These are phyloP conservation scores for Bipolaris victoriae DNA, from an alignment of 2,329 filamentous ascomycete genomes.

Conservation along the genomic window DNA sequence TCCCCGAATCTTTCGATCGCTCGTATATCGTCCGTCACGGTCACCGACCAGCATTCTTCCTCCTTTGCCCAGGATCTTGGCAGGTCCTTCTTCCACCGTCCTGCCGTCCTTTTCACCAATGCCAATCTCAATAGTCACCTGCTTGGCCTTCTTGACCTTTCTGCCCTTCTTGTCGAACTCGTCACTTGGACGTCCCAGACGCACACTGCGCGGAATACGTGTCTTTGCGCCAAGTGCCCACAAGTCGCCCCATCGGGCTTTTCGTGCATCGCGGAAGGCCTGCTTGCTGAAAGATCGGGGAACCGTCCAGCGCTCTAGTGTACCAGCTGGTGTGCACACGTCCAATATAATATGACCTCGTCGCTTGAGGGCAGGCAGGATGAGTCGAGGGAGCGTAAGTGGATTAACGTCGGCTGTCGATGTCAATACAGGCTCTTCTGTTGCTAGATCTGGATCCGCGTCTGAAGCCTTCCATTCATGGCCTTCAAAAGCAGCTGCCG, in stretches of 20 bases:
- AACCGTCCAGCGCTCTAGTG: constrained; percentile 92
- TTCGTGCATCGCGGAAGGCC: constrained; percentile 91
- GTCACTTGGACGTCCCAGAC: constrained; percentile 60
- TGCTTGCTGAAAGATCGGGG: constrained; percentile 79
- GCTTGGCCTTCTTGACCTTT: constrained; percentile 42
- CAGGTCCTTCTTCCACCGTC: constrained; percentile 29
- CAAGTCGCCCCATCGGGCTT: constrained; percentile 87
- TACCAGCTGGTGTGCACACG: constrained; percentile 83
- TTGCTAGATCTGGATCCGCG: constrained; percentile 19
- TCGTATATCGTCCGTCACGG: constrained; percentile 37
- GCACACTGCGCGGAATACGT: constrained; percentile 65
- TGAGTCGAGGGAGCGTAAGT: constrained; percentile 75
- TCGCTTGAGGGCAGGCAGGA: constrained; percentile 84
- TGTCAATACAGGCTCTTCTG: constrained; percentile 37
- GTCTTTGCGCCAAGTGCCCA: constrained; percentile 97
- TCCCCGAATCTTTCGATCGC: constrained; percentile 46
- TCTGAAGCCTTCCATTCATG: constrained; percentile 56
- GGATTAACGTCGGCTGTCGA: constrained; percentile 51
- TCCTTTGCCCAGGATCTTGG: constrained; percentile 19
- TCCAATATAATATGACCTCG: constrained; percentile 88
- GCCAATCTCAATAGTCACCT: constrained; percentile 38
- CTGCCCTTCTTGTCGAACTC: constrained; percentile 50
- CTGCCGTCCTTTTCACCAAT: constrained; percentile 33
- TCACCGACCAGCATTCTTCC: constrained; percentile 39
- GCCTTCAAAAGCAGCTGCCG: constrained; percentile 72